Evolutionary conservation across 108 stramenopile genomes (phyloP).

Genomic region (Skeletonema marinoi): DNA sequence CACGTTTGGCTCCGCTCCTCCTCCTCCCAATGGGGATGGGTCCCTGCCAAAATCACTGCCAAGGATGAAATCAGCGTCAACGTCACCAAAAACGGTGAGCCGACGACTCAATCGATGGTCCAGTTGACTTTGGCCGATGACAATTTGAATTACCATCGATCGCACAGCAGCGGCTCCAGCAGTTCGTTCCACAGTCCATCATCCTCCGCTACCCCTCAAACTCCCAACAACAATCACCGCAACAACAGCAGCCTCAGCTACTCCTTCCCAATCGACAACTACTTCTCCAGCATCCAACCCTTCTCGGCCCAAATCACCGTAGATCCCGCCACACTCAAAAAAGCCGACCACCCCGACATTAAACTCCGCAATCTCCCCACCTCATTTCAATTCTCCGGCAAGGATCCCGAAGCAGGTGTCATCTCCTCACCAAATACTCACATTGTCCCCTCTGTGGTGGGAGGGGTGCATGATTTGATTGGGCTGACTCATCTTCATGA

Average conservation of each 20-base stretch:
- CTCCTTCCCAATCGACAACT: conserved; percentile 17
- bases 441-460: conserved; percentile 31
- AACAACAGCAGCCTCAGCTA: neutral
- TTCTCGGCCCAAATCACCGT: conserved; percentile 64
- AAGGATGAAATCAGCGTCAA: conserved; percentile 53
- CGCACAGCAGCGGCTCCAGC: conserved; percentile 31
- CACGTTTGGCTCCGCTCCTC: conserved; percentile 79
- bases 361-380: conserved; percentile 77
- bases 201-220: conserved; percentile 2
- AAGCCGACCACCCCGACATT: conserved; percentile 76
- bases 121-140: conserved; percentile 57
- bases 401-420: conserved; percentile 52
- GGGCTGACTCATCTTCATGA: conserved; percentile 83
- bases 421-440: conserved; percentile 1
- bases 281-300: conserved; percentile 55
- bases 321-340: conserved; percentile 71
- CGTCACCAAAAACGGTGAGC: conserved; percentile 27
- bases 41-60: conserved; percentile 68
- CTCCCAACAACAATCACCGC: neutral
- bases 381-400: conserved; percentile 51
- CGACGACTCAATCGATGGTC: conserved; percentile 36
- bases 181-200: neutral
- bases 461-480: conserved; percentile 83
- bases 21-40: conserved; percentile 83
- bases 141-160: conserved; percentile 1